Evolutionary conservation across 2,329 filamentous ascomycete genomes (phyloP), one percentile per base, ranked within the genome.

Genomic region (Phaeophleospora eucalypticola): DNA sequence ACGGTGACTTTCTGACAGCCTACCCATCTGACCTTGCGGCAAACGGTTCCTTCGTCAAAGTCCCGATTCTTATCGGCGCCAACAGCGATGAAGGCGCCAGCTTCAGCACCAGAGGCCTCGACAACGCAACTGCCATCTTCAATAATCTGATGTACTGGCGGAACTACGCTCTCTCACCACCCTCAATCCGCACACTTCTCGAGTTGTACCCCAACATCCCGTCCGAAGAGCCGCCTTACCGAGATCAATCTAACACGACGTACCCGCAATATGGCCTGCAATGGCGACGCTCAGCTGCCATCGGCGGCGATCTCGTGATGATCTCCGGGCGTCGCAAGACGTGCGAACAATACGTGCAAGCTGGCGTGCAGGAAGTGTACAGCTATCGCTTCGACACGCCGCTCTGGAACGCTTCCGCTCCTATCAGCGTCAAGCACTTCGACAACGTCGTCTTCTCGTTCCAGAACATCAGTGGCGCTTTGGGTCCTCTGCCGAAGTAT

Each of bases 21-120:
- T 76, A 73, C 42, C 72, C 74, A 3, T 75, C 74, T 46, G 64
- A 68, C 20, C 68, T 74, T 3, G 69, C 71, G 16, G 58, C 61
- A 0, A 51, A 65, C 7, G 67, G 67, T 1, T 69, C 69, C 15
- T 76, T 70, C 53, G 65, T 71, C 29, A 59, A 65, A 2, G 64
- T 77, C 0, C 75, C 75, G 0, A 61, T 75, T n/a, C 58, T 78
- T 1, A 70, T 67, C 0, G 75, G 75, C 2, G 68, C 72, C 41
- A 78, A 77, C 51, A 73, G 68, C 3, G 74, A 79, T 51, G 75
- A 78, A 52, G 71, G 71, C 2, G 66, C 66, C 17, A 63, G 61
- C 29, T 74, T 74, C 52, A 69, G 65, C 4, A 65, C 73, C n/a
- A 60, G 65, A 0, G 63, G 62, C 1, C 14, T 20, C 16, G 36